Conservation (phyloP, 306 rosid species). For the Pyrus pyrifolia region DNA sequence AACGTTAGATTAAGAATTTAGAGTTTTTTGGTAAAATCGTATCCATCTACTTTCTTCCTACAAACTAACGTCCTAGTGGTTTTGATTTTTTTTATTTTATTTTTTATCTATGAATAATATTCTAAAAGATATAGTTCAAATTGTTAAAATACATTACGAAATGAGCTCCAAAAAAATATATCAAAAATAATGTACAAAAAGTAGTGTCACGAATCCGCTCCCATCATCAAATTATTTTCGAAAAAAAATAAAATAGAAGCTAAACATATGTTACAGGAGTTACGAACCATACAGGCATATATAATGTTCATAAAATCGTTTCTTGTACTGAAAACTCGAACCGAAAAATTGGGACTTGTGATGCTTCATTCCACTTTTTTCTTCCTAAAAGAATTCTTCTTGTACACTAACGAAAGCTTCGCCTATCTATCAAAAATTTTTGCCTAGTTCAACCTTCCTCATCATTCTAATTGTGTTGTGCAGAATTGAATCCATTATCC, state of each 20-base stretch:
- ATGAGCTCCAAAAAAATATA: no score
- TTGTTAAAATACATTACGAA: no score
- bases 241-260: neutral
- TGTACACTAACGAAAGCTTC: conserved; percentile 7
- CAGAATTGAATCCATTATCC: conserved; percentile 83
- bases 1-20: no score
- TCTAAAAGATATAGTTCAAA: no score
- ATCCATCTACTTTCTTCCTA: no score
- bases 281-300: neutral
- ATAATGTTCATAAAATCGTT: neutral
- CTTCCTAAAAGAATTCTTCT: conserved; percentile 11
- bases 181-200: no score
- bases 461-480: conserved; percentile 67
- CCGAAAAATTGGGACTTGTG: neutral
- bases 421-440: conserved; percentile 59
- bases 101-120: no score
- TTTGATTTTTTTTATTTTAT: no score
- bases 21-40: no score
- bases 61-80: no score
- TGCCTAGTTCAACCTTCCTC: conserved; percentile 86
- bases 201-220: no score
- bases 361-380: conserved; percentile 1
- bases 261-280: neutral
- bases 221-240: neutral
- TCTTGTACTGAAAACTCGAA: neutral